These are phyloP conservation scores for Phytophthora pluvialis DNA, from an alignment of 352 stramenopile species.

Conservation along the genomic window DNA sequence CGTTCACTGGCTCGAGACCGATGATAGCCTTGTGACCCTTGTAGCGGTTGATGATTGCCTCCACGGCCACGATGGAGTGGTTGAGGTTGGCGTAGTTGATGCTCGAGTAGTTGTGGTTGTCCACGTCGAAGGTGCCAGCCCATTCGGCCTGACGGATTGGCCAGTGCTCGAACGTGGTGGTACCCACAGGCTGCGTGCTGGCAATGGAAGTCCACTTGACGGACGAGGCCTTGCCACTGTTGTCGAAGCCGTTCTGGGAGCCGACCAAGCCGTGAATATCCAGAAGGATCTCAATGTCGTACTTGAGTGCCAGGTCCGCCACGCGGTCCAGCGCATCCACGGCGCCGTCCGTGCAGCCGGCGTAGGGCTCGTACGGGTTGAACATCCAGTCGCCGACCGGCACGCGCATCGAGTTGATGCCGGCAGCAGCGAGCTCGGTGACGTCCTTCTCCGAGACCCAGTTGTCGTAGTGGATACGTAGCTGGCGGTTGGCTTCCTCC, in stretches of 20 bases:
- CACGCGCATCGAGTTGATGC: slow-evolving; percentile 87
- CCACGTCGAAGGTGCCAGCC: slow-evolving; percentile 92
- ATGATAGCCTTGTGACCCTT: slow-evolving; percentile 89
- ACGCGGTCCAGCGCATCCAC: slow-evolving; percentile 92
- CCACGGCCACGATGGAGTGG: slow-evolving; percentile 91
- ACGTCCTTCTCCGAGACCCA: slow-evolving; percentile 96
- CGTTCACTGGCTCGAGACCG: slow-evolving; percentile 95
- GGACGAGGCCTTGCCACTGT: slow-evolving; percentile 88
- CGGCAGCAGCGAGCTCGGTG: slow-evolving; percentile 71
- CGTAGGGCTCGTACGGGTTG: slow-evolving; percentile 93
- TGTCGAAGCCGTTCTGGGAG: slow-evolving; percentile 97
- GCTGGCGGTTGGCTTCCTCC: slow-evolving; percentile 92
- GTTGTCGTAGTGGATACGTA: slow-evolving; percentile 93
- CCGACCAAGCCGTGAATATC: slow-evolving; percentile 94
- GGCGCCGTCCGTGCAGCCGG: slow-evolving; percentile 92
- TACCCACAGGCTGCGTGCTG: slow-evolving; percentile 78
- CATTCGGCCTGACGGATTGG: slow-evolving; percentile 92
- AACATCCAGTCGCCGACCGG: slow-evolving; percentile 97
- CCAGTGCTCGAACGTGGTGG: slow-evolving; percentile 95
- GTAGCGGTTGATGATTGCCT: slow-evolving; percentile 92
- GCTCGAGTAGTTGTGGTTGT: slow-evolving; percentile 86
- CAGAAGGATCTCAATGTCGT: slow-evolving; percentile 90
- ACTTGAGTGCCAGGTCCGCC: slow-evolving; percentile 86
- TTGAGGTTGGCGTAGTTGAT: slow-evolving; percentile 94
- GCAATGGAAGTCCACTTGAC: slow-evolving; percentile 92